Base-by-base conservation (phyloP, 768 basidiomycete genomes). In the Serendipita sp. region DNA sequence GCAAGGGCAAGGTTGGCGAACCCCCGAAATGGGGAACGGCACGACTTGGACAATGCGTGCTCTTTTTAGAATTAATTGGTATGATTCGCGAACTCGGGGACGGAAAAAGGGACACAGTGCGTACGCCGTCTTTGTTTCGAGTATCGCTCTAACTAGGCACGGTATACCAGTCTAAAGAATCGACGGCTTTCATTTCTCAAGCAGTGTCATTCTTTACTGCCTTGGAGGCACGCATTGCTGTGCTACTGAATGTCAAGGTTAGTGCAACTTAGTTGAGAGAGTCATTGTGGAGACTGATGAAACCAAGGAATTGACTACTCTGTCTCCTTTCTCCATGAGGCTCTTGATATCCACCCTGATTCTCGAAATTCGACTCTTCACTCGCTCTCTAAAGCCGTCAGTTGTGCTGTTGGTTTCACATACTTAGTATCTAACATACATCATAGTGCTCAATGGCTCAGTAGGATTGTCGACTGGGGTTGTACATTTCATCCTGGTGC, bases 361-460 rank as follows among this genome's bases (percentile, higher is more conserved):
- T 62, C 76, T 81, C 1, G 83, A 87, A 69, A 79, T 87, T 40
- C 75, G 88, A 62, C 72, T 86, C 3, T 68, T 85, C 3, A 83
- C 82, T 0, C 77, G 81, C 58, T 86, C 86, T 0, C 70, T 84
- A 31, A 87, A 84, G 71, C 71, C 77, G 86, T 87, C 72, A 46
- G 82, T 71, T 31, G 16, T 27, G 23, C 29, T 60, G 13, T 73
- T 43, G 70, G 76, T 16, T 69, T 81, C 3, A 66, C 72, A 5
- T 84, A 81, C 80, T 76, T 79, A 60, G 67, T 75, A 33, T 70
- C 29, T 75, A 73, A 53, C 73, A 74, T 63, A 23, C 10, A 23
- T 44, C 23, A 4, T 40, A 73, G 72, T 11, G 68, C 70, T 2
- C 62, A 67, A 5, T 75, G 74, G 74, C 52, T 73, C 31, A 45